These are phyloP conservation scores for Linderniella brevidens DNA, from an alignment of 257 asterid genomes.

Conservation along the genomic window DNA sequence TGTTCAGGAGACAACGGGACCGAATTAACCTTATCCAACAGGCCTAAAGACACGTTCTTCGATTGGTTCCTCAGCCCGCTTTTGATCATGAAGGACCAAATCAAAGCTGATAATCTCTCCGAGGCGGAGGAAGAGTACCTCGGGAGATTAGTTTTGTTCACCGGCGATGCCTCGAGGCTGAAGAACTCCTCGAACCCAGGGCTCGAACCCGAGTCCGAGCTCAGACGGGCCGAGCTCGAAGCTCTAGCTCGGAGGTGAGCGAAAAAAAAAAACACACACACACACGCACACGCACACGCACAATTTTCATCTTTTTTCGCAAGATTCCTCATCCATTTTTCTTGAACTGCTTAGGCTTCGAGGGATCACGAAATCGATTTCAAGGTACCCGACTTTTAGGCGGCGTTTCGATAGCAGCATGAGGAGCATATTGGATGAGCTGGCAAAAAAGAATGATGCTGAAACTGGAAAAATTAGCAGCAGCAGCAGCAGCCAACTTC, in stretches of 20 bases:
- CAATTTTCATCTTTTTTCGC: neutral
- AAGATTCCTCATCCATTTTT: neutral
- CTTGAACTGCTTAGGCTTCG: constrained; percentile 28
- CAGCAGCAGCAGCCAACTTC: constrained; percentile 12
- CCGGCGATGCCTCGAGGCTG: constrained; percentile 47
- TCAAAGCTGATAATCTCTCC: constrained; percentile 62
- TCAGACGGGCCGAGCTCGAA: constrained; percentile 66
- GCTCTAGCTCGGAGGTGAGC: constrained; percentile 82
- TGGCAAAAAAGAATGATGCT: constrained; percentile 23
- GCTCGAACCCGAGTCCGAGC: constrained; percentile 42
- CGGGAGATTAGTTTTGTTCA: constrained; percentile 42
- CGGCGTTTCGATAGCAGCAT: constrained; percentile 68
- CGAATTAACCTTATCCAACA: constrained; percentile 62
- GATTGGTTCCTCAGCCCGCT: constrained; percentile 93
- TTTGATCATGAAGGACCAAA: constrained; percentile 73
- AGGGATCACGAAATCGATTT: constrained; percentile 77
- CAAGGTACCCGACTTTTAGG: constrained; percentile 78
- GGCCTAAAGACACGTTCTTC: constrained; percentile 65
- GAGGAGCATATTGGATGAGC: constrained; percentile 42
- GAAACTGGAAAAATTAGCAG: constrained; percentile 10
- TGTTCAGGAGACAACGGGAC: constrained; percentile 37
- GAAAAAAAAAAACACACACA: no score
- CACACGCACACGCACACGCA: no score
- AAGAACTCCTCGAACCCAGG: constrained; percentile 28
- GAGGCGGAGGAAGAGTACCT: constrained; percentile 71